Conservation (phyloP, 306 rosid genomes). For the Luffa acutangula region DNA sequence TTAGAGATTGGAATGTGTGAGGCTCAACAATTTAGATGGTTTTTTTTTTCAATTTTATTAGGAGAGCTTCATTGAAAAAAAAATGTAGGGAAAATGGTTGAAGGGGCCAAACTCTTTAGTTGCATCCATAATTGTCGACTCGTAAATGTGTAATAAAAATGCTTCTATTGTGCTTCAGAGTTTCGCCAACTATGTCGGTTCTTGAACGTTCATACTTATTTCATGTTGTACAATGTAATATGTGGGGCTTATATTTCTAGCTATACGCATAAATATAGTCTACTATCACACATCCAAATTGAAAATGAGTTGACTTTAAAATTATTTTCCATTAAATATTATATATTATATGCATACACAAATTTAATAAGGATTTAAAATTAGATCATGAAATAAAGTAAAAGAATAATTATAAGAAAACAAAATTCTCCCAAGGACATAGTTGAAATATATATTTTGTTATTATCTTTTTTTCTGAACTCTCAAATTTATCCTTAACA, state of each 20-base stretch:
- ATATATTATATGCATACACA: no score
- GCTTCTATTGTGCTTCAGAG: conserved; percentile 14
- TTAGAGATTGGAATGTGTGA: background rate
- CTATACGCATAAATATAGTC: background rate
- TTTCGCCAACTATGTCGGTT: background rate
- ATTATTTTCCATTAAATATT: no score
- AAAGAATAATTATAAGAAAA: background rate
- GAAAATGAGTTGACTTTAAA: no score
- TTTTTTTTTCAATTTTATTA: background rate
- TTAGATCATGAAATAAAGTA: no score
- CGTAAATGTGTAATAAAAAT: conserved; percentile 14
- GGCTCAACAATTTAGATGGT: background rate
- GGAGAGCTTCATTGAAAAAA: background rate
- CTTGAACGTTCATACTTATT: background rate
- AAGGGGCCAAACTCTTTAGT: conserved; percentile 10
- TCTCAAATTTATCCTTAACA: no score
- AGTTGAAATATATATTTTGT: no score
- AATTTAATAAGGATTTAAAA: no score
- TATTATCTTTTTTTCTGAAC: no score
- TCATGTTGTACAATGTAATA: background rate
- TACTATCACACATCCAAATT: background rate
- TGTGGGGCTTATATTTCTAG: background rate
- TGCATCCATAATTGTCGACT: conserved; percentile 17
- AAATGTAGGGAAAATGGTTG: background rate
- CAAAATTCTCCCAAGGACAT: no score